Evolutionary conservation across 2,329 filamentous ascomycete species (phyloP).

Genomic region (Curvularia verruculosa): DNA sequence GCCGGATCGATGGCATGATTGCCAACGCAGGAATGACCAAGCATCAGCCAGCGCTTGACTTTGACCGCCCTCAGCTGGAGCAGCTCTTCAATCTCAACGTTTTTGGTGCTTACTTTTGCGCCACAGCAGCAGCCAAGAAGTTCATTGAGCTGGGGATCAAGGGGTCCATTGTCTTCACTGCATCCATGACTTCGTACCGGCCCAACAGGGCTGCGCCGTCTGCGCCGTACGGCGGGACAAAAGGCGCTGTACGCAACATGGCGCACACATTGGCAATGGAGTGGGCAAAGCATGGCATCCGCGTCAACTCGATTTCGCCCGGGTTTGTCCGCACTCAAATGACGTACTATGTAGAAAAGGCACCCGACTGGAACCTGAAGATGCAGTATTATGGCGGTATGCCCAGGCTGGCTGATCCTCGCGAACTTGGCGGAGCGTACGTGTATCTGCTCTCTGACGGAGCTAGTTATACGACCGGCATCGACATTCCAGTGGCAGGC

Average conservation of each 20-base stretch:
- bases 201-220: conserved; percentile 60
- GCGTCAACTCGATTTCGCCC: conserved; percentile 83
- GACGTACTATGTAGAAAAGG: conserved; percentile 58
- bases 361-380: conserved; percentile 59
- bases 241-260: conserved; percentile 53
- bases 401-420: conserved; percentile 58
- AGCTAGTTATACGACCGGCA: conserved; percentile 57
- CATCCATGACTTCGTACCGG: conserved; percentile 58
- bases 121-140: conserved; percentile 54
- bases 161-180: conserved; percentile 58
- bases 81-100: conserved; percentile 58
- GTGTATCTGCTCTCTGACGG: conserved; percentile 56
- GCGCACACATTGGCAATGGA: conserved; percentile 72
- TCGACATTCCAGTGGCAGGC: conserved; percentile 58
- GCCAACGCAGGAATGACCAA: conserved; percentile 60
- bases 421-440: conserved; percentile 59
- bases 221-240: conserved; percentile 55
- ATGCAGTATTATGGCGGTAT: conserved; percentile 63
- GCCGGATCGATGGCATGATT: conserved; percentile 59
- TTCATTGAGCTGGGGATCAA: conserved; percentile 56
- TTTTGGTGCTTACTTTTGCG: conserved; percentile 55
- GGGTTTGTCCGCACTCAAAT: conserved; percentile 82
- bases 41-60: conserved; percentile 60
- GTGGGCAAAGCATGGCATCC: conserved; percentile 81
- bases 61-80: conserved; percentile 57